Base-by-base conservation (phyloP, 192 early-diverging fungal species). In the Jimgerdemannia flammicorona region DNA sequence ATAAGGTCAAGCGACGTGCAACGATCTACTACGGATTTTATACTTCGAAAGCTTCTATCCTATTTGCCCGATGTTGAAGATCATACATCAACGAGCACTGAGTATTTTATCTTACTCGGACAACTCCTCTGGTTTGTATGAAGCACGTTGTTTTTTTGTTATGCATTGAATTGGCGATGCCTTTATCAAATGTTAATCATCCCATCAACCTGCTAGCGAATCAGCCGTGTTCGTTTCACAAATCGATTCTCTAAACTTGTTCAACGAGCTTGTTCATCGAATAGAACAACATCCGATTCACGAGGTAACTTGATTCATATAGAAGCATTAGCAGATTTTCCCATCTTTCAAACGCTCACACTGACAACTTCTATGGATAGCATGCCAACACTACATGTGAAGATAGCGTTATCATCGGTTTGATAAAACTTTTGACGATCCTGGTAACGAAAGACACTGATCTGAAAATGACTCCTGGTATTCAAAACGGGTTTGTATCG, bases 341-440 rank as follows among this genome's bases (percentile, higher is more conserved):
- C 1, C 29, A 29, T 29, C 29, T 29, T 29, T 29, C 49, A 59
- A 10, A 0, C 6, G 49, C 6, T 10, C 80, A 0, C 77, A 81
- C 3, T 81, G 77, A 3, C 74, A 77, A 4, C 64, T 81, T 3
- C 77, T 76, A 6, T 70, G 74, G 19, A 20, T 71, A 82, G 81
- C 69, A 83, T 67, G 73, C 74, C 64, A 74, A 72, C n/a, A 54
- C 73, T 67, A n/a, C 49, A 9, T 76, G 65, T 6, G 84, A 85
- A 19, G 84, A 85, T 70, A 83, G 81, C 10, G 72, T 85, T 11
- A 72, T 85, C 4, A 54, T 83, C 39, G 84, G 84, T 14, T 80
- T 85, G 77, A 74, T 85, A 1, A 79, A 79, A 54, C 75, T 83
- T 3, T 75, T 79, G 41, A 79, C 78, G 17, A 77, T 79, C 3